phyloP scores from a whole-genome alignment of 768 basidiomycete genomes.

The Hericium erinaceus region DNA sequence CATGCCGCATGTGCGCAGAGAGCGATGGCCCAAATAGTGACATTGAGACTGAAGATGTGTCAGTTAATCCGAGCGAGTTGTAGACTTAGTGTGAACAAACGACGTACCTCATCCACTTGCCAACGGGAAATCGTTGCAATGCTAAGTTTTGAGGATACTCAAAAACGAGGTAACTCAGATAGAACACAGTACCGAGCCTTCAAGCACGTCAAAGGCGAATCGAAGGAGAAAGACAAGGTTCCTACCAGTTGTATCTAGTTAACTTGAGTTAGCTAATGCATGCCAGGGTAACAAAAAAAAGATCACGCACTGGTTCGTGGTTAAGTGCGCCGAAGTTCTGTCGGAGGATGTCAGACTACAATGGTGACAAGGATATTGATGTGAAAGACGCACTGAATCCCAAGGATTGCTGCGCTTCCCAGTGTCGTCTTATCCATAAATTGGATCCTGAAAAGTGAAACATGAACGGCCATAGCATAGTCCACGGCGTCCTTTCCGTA shows the following conservation, averaged over 20 bases:
- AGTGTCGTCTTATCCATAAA: constrained; percentile 74
- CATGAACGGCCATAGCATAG: background rate
- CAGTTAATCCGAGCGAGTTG: no score
- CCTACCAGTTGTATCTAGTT: constrained; percentile 58
- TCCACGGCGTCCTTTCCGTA: constrained; percentile 13
- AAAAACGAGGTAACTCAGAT: constrained; percentile 59
- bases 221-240: background rate
- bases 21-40: constrained; percentile 55
- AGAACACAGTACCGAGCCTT: constrained; percentile 73
- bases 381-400: constrained; percentile 42
- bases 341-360: background rate
- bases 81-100: no score
- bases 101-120: constrained; percentile 68
- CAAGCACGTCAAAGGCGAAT: background rate
- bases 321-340: constrained; percentile 52
- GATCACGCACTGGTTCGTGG: constrained; percentile 48
- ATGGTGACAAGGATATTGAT: background rate
- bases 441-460: constrained; percentile 45
- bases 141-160: constrained; percentile 70
- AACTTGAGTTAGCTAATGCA: background rate
- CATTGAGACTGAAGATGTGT: constrained; percentile 41
- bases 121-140: constrained; percentile 65
- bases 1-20: constrained; percentile 60
- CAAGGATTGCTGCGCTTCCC: constrained; percentile 58
- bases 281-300: background rate